Evolutionary conservation across 2,329 filamentous ascomycete genomes (phyloP), one percentile per base, ranked within the genome.

Genomic region (Didymellaceae sp.): DNA sequence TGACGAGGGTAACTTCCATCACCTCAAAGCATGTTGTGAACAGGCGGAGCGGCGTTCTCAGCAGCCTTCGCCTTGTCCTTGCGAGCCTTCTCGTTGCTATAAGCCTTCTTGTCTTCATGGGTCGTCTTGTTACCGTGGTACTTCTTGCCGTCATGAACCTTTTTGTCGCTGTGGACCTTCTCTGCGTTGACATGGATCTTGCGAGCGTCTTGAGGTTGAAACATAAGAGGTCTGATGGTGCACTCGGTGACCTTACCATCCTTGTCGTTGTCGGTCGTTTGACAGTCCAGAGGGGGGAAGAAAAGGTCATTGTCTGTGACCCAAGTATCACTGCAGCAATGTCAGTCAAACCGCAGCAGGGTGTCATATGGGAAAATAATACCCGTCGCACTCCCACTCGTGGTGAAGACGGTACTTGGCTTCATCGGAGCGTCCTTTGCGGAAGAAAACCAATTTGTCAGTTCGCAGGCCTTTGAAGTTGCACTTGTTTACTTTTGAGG

Each of bases 371-470:
- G 3, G 9, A 25, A 8, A 25, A 62, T 65, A n/a, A 46, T 47
- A 71, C 68, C 58, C 59, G 24, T 63, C 49, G 44, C 68, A 71
- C 16, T 31, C 38, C 67, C 67, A 71, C 6, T 51, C 52, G 50
- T 71, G 68, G 1, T 56, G 58, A 26, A 71, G 54, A 32, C 64
- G 62, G 41, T 64, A 68, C 33, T 58, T 54, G 5, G 56, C 59
- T 30, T 54, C 34, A 3, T 61, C 55, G 30, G 63, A 55, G 8
- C 55, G 47, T 3, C 32, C 57, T 33, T 45, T 51, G 3, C 68
- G 52, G 40, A 65, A 62, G 22, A 68, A 66, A 0, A 60, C 44
- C 26, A 71, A 31, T 21, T 45, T 50, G 7, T 61, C 48, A 7
- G 55, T 48, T 31, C 37, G 53, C 7, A 59, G 46, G 18, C 57